Conservation (phyloP, 2,329 filamentous ascomycete genomes). For the Ilyonectria mors-panacis region DNA sequence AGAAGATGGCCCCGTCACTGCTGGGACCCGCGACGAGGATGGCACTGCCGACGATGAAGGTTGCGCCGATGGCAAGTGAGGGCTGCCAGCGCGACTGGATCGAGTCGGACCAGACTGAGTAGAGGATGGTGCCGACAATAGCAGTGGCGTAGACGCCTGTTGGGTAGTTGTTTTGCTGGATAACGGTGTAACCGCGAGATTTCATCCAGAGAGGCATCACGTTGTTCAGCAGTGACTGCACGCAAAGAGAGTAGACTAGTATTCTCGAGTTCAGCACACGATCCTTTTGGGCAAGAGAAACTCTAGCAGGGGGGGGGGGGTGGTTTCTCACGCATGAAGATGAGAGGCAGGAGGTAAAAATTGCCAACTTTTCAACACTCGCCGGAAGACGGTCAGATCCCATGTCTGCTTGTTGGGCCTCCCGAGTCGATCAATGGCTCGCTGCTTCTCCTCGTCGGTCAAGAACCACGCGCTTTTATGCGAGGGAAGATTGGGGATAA, state of each 20-base stretch:
- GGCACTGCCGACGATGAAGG: background rate
- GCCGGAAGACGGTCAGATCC: constrained; percentile 19
- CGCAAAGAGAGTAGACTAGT: background rate
- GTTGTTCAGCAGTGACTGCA: background rate
- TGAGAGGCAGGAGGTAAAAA: constrained; percentile 19
- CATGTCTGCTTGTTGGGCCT: constrained; percentile 2
- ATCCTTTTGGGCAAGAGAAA: background rate
- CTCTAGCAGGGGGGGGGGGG: background rate
- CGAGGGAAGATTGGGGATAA: constrained; percentile 16
- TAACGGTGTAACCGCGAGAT: constrained; percentile 1
- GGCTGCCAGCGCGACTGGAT: background rate
- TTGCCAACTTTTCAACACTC: constrained; percentile 22
- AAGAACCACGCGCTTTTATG: constrained; percentile 19
- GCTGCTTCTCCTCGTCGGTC: constrained; percentile 17
- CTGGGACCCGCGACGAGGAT: background rate
- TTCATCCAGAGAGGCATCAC: constrained; percentile 2
- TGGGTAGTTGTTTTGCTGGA: background rate
- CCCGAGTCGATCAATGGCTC: constrained; percentile 17
- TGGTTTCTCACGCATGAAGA: constrained; percentile 17
- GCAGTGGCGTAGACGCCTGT: constrained; percentile 4
- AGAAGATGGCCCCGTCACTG: background rate
- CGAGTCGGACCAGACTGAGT: background rate
- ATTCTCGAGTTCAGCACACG: background rate
- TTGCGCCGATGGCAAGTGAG: background rate
- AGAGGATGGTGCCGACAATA: background rate